Percentiles rank a stretch among this genome's conserved stretches.
Evolutionary conservation across 176 grass and related monocot species (phyloP).

Genomic region (Aegilops longissima): DNA sequence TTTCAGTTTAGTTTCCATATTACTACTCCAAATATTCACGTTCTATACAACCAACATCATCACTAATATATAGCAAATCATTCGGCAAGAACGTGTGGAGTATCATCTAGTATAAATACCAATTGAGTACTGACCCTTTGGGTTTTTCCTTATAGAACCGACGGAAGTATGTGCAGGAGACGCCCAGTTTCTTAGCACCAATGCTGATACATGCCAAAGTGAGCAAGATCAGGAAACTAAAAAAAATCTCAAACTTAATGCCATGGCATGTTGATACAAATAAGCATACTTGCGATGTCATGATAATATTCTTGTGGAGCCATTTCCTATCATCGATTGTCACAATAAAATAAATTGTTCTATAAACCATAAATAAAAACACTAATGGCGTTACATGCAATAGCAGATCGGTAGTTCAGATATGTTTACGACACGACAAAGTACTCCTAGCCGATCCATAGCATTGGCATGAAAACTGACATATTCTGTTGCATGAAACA

Average conservation of each 20-base stretch:
- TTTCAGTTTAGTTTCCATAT: too few species aligned
- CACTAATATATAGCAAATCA: too few species aligned
- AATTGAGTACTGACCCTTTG: conserved; percentile 56
- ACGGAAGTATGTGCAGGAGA: background rate
- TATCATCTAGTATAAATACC: background rate
- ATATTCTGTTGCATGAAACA: too few species aligned
- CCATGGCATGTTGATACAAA: background rate
- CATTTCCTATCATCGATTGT: background rate
- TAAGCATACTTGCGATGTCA: background rate
- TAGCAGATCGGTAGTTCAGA: background rate
- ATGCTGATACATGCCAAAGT: conserved; percentile 52
- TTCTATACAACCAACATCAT: too few species aligned
- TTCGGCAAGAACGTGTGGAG: too few species aligned
- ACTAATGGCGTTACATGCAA: background rate
- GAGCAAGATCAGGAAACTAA: conserved; percentile 13
- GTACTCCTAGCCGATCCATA: too few species aligned
- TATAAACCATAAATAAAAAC: background rate
- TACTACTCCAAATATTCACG: too few species aligned
- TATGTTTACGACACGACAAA: background rate
- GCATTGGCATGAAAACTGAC: too few species aligned
- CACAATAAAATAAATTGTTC: background rate
- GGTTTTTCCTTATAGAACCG: conserved; percentile 54
- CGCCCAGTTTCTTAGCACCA: conserved; percentile 67
- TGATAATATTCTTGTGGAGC: background rate
- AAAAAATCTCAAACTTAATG: background rate